A percentile compares a stretch with the other conserved stretches of the same genome.
These are phyloP conservation scores for Eucalyptus cloeziana DNA, from an alignment of 345 rosid genomes.

Conservation along the genomic window DNA sequence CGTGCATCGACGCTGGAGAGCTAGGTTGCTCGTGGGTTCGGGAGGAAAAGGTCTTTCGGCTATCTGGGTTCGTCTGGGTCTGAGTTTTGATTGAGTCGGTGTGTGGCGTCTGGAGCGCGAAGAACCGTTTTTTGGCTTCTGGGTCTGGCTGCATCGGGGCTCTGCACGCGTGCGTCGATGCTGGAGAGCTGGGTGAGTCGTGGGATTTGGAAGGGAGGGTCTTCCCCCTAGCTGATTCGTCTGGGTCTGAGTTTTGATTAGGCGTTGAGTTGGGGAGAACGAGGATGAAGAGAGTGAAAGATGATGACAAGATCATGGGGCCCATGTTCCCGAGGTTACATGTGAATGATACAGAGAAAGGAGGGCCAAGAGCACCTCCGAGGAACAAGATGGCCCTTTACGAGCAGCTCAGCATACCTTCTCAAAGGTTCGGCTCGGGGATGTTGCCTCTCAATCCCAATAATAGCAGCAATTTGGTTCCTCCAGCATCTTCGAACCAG, in stretches of 20 bases:
- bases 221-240: not conserved
- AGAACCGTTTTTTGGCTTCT: not conserved
- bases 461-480: conserved; percentile 12
- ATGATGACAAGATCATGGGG: conserved; percentile 52
- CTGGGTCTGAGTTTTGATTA: not conserved
- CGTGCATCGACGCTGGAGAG: not conserved
- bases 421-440: conserved; percentile 56
- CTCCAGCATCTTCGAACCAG: conserved; percentile 49
- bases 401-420: conserved; percentile 83
- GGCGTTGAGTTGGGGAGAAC: not conserved
- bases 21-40: not conserved
- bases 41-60: not conserved
- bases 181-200: not conserved
- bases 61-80: not conserved
- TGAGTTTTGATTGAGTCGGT: not conserved
- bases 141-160: not conserved
- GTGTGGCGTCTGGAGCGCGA: not conserved
- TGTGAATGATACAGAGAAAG: conserved; percentile 81
- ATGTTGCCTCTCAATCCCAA: conserved; percentile 16
- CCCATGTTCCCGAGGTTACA: conserved; percentile 94
- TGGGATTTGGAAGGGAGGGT: not conserved
- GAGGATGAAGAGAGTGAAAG: conserved; percentile 68
- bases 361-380: conserved; percentile 98
- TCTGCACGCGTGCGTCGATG: not conserved
- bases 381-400: conserved; percentile 99